A percentile compares a stretch with the other conserved stretches of the same genome.
Evolutionary conservation across 306 rosid genomes (phyloP).

Genomic region (Vachellia pachyceras): DNA sequence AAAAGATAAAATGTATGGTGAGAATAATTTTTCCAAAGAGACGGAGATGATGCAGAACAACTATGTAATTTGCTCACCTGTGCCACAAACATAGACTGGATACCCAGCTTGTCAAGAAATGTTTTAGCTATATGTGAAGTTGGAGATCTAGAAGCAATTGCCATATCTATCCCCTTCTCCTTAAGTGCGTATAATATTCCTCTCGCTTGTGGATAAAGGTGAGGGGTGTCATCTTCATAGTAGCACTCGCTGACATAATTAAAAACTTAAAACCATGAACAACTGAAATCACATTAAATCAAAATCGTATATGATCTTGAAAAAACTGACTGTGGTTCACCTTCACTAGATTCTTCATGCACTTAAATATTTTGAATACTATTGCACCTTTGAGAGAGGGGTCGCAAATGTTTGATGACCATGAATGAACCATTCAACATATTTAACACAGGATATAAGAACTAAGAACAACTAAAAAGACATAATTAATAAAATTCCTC

Average conservation of each 20-base stretch:
- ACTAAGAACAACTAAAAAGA: no score
- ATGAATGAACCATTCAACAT: not conserved
- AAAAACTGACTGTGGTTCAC: not conserved
- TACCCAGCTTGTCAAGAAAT: no score
- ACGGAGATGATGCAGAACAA: not conserved
- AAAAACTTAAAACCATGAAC: not conserved
- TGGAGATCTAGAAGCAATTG: conserved; percentile 44
- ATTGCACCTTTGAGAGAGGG: not conserved
- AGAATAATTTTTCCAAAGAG: not conserved
- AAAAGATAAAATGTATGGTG: conserved; percentile 19
- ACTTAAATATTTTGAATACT: not conserved
- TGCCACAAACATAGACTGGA: conserved; percentile 37
- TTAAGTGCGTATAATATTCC: conserved; percentile 41
- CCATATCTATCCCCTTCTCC: conserved; percentile 43
- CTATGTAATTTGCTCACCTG: conserved; percentile 30
- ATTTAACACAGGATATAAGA: not conserved
- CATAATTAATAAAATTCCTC: not conserved
- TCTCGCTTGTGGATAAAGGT: conserved; percentile 37
- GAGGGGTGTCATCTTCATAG: conserved; percentile 29
- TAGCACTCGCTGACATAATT: conserved; percentile 34
- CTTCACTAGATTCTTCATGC: not conserved
- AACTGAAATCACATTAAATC: not conserved
- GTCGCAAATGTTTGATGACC: not conserved
- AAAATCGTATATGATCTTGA: not conserved
- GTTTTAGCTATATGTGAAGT: conserved; percentile 29